These are phyloP conservation scores for Pseudogymnoascus pannorum DNA, from an alignment of 2,329 filamentous ascomycete genomes.

Conservation along the genomic window DNA sequence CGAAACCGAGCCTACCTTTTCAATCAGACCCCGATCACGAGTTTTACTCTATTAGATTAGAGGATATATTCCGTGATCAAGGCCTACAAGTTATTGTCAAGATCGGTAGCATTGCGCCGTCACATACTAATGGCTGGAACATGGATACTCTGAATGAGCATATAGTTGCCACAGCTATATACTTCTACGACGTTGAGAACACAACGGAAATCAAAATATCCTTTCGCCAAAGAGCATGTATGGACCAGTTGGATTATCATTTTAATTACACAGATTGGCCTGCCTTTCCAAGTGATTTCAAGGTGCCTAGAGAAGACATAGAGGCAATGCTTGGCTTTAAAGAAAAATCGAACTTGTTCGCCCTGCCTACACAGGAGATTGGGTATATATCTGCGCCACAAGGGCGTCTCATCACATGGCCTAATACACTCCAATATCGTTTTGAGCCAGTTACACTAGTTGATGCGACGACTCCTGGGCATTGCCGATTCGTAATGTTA, in stretches of 20 bases:
- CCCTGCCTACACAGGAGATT: constrained; percentile 30
- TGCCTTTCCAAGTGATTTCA: background rate
- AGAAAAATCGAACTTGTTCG: constrained; percentile 11
- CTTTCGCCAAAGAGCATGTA: constrained; percentile 27
- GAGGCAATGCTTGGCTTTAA: background rate
- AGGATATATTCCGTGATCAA: background rate
- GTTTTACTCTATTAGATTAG: background rate
- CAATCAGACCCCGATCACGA: background rate
- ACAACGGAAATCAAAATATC: constrained; percentile 34
- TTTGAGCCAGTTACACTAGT: constrained; percentile 42
- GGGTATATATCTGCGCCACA: constrained; percentile 31
- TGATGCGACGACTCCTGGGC: constrained; percentile 51
- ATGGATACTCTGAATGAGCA: constrained; percentile 43
- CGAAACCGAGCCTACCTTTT: background rate
- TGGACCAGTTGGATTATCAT: background rate
- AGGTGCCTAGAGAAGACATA: background rate
- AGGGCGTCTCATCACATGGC: constrained; percentile 36
- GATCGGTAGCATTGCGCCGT: constrained; percentile 47
- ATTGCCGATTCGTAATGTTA: constrained; percentile 47
- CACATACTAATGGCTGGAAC: constrained; percentile 36
- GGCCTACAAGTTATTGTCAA: constrained; percentile 42
- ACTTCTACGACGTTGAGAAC: constrained; percentile 41
- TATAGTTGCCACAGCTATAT: constrained; percentile 43
- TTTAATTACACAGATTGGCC: background rate
- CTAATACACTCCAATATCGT: constrained; percentile 39